These are phyloP conservation scores for Helianthus tuberosus DNA, from an alignment of 129 eudicot genomes.

Conservation along the genomic window DNA sequence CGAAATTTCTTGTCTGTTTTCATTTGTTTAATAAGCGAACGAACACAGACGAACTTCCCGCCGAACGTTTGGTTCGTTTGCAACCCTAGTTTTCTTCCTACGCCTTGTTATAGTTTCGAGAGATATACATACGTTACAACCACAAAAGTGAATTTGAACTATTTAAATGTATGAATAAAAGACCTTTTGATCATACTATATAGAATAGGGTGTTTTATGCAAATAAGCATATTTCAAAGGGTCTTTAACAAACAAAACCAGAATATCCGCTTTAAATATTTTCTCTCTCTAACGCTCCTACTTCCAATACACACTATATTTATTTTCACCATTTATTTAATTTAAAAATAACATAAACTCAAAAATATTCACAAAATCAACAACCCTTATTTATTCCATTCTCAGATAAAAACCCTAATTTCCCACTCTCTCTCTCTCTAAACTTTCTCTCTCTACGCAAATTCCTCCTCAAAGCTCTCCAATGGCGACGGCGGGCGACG, in stretches of 20 bases:
- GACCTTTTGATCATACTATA: too few species aligned
- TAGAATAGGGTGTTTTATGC: not conserved
- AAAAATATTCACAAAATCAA: not conserved
- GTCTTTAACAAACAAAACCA: not conserved
- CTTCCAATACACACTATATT: not conserved
- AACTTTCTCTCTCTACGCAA: conserved; percentile 34
- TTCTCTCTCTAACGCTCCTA: conserved; percentile 45
- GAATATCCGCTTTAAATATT: conserved; percentile 8
- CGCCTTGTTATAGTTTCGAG: too few species aligned
- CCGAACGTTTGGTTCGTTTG: too few species aligned
- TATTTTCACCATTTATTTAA: not conserved
- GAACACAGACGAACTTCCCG: too few species aligned
- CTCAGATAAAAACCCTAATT: conserved; percentile 70
- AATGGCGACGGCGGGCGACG: conserved; percentile 73
- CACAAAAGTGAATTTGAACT: too few species aligned
- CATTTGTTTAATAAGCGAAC: too few species aligned
- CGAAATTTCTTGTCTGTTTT: too few species aligned
- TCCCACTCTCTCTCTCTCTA: conserved; percentile 31
- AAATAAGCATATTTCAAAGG: not conserved
- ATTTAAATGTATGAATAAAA: too few species aligned
- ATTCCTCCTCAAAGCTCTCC: conserved; percentile 25
- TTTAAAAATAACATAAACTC: not conserved
- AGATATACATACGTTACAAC: too few species aligned
- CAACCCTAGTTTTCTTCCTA: too few species aligned
- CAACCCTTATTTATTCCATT: conserved; percentile 10